Conservation (phyloP, 2,329 filamentous ascomycete genomes). For the Verticillium nubilum region DNA sequence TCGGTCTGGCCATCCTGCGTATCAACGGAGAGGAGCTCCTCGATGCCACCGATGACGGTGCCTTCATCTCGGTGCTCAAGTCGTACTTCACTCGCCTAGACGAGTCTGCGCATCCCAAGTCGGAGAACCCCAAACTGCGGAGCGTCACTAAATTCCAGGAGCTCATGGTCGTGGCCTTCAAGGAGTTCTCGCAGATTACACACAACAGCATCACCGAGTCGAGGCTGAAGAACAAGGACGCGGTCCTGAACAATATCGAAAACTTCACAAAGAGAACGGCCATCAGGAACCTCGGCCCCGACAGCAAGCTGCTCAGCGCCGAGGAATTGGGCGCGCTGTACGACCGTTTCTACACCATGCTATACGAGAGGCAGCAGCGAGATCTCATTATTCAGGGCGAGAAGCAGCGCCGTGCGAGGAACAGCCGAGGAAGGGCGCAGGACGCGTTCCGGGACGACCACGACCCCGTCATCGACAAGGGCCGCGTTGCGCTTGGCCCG, state of each 20-base stretch:
- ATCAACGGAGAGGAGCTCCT: slow-evolving; percentile 96
- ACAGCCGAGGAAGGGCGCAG: slow-evolving; percentile 47
- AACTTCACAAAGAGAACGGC: slow-evolving; percentile 96
- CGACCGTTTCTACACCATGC: slow-evolving; percentile 84
- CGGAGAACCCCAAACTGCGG: slow-evolving; percentile 88
- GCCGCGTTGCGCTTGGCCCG: slow-evolving; percentile 79
- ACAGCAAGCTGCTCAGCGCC: slow-evolving; percentile 82
- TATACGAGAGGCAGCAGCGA: slow-evolving; percentile 88
- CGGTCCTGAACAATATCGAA: slow-evolving; percentile 92
- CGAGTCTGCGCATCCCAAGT: slow-evolving; percentile 92
- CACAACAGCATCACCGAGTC: slow-evolving; percentile 88
- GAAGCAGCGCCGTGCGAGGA: slow-evolving; percentile 59
- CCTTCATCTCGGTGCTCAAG: slow-evolving; percentile 94
- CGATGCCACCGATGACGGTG: slow-evolving; percentile 88
- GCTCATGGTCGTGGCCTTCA: slow-evolving; percentile 98
- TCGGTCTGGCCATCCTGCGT: slow-evolving; percentile 90
- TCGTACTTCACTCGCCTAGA: slow-evolving; percentile 89
- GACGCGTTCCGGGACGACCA: slow-evolving; percentile 26
- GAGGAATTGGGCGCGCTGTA: slow-evolving; percentile 89
- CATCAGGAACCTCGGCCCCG: slow-evolving; percentile 89
- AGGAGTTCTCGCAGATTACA: slow-evolving; percentile 93
- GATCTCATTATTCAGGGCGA: slow-evolving; percentile 74
- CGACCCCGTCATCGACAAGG: slow-evolving; percentile 64
- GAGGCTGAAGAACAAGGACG: slow-evolving; percentile 86
- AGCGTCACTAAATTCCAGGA: slow-evolving; percentile 96